Evolutionary conservation across 805 yeast species (phyloP).

Genomic region (Wickerhamomyces queroliae): DNA sequence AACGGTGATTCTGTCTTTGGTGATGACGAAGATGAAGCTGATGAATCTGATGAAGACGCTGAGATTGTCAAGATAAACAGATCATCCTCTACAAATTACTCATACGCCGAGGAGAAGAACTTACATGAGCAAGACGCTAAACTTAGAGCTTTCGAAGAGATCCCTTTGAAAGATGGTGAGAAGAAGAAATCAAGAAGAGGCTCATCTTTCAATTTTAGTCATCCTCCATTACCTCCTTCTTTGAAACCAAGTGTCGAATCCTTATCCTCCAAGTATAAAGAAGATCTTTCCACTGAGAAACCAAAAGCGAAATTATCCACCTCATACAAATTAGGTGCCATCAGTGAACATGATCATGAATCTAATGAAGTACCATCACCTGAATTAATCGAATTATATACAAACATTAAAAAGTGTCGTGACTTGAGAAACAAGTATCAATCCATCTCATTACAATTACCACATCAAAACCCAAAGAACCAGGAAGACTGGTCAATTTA

Average conservation of each 20-base stretch:
- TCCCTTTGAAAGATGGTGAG: constrained; percentile 26
- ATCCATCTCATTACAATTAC: constrained; percentile 62
- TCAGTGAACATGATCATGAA: constrained; percentile 43
- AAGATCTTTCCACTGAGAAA: constrained; percentile 20
- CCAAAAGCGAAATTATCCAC: constrained; percentile 11
- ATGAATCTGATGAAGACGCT: background rate
- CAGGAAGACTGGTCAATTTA: constrained; percentile 67
- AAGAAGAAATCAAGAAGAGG: constrained; percentile 23
- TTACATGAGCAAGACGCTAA: constrained; percentile 66
- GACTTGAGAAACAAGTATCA: constrained; percentile 75
- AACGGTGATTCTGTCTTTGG: too few relatives aligned
- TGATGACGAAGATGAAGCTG: too few relatives aligned
- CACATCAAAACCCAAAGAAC: constrained; percentile 82
- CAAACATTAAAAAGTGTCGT: constrained; percentile 60
- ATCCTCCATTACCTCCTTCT: constrained; percentile 34
- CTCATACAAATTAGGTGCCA: constrained; percentile 38
- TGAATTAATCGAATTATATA: constrained; percentile 59
- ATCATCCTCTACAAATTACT: constrained; percentile 45
- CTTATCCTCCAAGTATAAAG: constrained; percentile 11
- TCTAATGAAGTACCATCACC: constrained; percentile 57
- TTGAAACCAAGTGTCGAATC: constrained; percentile 9
- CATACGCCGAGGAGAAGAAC: constrained; percentile 58
- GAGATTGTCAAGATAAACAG: constrained; percentile 18
- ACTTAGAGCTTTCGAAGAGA: constrained; percentile 45
- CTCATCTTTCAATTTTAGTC: constrained; percentile 28